Evolutionary conservation across 2,329 filamentous ascomycete genomes (phyloP), one percentile per base, ranked within the genome.

Genomic region (Lachnellula hyalina): DNA sequence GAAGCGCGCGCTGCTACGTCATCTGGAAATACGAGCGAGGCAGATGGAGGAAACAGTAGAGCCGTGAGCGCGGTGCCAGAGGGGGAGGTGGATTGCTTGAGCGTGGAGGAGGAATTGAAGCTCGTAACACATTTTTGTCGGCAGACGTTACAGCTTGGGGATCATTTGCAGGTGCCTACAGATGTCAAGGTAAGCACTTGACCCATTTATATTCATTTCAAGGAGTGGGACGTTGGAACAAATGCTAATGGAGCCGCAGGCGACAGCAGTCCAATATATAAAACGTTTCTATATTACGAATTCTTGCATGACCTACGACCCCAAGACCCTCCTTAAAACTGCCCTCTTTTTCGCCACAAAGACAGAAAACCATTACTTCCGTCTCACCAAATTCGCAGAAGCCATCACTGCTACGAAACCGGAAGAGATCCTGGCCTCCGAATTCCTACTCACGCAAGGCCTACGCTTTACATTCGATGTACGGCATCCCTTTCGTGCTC

Each of bases 211-310:
- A 17, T 23, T 2, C 15, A 23, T 44, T 23, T 23, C 9, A 19
- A 6, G 11, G 17, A 21, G 3, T 19, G 11, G 4, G 41, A 44
- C 23, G 5, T 14, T 19, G n/a, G 7, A 14, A 42, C 36, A 44
- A 32, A 50, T 17, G 35, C 41, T 50, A 14, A 38, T 49, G 32
- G 38, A 5, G 36, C 21, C 5, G 48, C 35, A 70, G 68, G 67
- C 68, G 21, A 70, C 68, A 32, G 78, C 63, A 61, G 63, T 64
- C 25, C 67, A 68, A 62, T 96, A 95, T 70, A 81, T 99, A 57
- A 88, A 90, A 53, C 88, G 94, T 55, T 97, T 99, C 79, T 99
- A 97, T 75, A 81, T 96, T 38, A 93, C 89, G 67, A 96, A 97
- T 73, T 95, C 89, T 41, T 84, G 92, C 67, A 96, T 97, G 89